A percentile compares a stretch with the other conserved stretches of the same genome.
phyloP scores from a whole-genome alignment of 202 grass and related monocot genomes.

The Zoysia matrella region DNA sequence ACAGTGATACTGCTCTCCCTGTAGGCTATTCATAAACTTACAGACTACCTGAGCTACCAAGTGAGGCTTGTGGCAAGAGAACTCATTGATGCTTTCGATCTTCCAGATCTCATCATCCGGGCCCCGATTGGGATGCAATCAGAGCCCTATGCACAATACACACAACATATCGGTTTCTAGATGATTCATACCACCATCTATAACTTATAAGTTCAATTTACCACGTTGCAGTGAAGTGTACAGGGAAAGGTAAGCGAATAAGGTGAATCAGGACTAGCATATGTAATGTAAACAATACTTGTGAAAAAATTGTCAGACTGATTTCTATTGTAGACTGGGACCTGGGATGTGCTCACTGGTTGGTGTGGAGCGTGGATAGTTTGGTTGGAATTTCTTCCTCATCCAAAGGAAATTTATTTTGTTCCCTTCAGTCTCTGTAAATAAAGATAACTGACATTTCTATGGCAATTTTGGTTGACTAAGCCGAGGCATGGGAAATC shows the following conservation, averaged over 20 bases:
- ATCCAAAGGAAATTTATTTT: not conserved
- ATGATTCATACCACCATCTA: not conserved
- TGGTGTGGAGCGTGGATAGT: not conserved
- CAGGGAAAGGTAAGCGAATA: not conserved
- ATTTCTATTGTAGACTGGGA: not conserved
- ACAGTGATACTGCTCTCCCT: slow-evolving; percentile 15
- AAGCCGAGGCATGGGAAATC: not conserved
- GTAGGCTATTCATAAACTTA: slow-evolving; percentile 93
- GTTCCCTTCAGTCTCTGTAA: not conserved
- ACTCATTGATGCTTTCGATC: too few species aligned
- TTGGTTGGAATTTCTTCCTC: not conserved
- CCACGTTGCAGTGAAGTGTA: slow-evolving; percentile 5
- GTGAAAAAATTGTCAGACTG: slow-evolving; percentile 18
- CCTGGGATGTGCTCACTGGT: not conserved
- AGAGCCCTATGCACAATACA: slow-evolving; percentile 83
- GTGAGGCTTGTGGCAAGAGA: slow-evolving; percentile 12
- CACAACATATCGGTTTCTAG: slow-evolving; percentile 80
- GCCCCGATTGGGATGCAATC: slow-evolving; percentile 71
- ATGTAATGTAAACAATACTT: not conserved
- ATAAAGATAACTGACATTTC: not conserved
- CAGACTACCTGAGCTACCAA: slow-evolving; percentile 94
- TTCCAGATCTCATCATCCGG: too few species aligned
- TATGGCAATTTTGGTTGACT: not conserved
- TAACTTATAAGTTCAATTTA: not conserved
- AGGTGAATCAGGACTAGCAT: slow-evolving; percentile 4